Evolutionary conservation across 805 yeast genomes (phyloP).

Genomic region (Ogataea kodamae): DNA sequence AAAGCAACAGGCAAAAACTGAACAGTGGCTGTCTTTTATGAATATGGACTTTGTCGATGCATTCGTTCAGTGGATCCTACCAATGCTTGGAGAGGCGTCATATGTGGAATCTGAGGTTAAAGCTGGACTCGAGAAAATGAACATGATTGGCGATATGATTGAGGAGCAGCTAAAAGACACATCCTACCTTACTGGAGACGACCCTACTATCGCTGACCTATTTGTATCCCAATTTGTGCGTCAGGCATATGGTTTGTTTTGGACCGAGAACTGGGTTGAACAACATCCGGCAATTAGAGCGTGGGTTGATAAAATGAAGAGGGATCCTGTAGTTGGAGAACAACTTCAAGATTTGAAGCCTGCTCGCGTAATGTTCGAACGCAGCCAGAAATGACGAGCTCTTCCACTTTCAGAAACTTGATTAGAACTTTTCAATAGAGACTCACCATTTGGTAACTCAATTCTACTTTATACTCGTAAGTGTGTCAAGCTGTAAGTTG

Average conservation of each 20-base stretch:
- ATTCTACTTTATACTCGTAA: too few relatives aligned
- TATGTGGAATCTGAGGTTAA: constrained; percentile 1
- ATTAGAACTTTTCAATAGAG: too few relatives aligned
- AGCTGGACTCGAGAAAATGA: not conserved
- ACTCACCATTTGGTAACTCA: too few relatives aligned
- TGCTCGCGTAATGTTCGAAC: not conserved
- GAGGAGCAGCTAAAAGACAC: constrained; percentile 1
- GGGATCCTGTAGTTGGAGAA: constrained; percentile 2
- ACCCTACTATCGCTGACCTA: constrained; percentile 4
- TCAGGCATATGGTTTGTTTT: not conserved
- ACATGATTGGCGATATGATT: not conserved
- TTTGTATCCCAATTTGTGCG: constrained; percentile 1
- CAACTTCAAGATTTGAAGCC: constrained; percentile 1
- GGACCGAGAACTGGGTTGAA: constrained; percentile 1
- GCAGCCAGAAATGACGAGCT: too few relatives aligned
- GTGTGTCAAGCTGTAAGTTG: too few relatives aligned
- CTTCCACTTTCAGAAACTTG: too few relatives aligned
- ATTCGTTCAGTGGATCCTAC: not conserved
- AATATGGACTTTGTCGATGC: constrained; percentile 2
- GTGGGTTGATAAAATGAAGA: constrained; percentile 1
- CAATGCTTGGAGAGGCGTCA: not conserved
- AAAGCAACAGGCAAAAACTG: constrained; percentile 1
- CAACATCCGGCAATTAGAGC: constrained; percentile 1
- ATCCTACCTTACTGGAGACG: constrained; percentile 2
- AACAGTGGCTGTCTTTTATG: constrained; percentile 6